Conservation (phyloP, 805 yeast species). For the Hanseniaspora singularis region DNA sequence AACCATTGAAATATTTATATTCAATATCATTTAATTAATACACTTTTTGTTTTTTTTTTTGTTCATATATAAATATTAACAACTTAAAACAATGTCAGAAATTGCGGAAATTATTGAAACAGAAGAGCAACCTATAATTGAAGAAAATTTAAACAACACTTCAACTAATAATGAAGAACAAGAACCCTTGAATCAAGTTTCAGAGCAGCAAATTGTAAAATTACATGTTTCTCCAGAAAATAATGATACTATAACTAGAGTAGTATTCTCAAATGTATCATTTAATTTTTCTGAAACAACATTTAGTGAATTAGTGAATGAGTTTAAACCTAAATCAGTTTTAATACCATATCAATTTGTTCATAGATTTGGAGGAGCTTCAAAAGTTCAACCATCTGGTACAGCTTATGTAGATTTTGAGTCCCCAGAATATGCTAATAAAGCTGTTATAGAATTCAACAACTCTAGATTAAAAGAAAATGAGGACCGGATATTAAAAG, state of each 20-base stretch:
- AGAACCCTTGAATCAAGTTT: background rate
- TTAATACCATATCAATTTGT: constrained; percentile 46
- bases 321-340: constrained; percentile 34
- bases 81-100: too few relatives aligned
- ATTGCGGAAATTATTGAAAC: too few relatives aligned
- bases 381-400: constrained; percentile 42
- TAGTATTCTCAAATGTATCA: constrained; percentile 45
- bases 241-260: constrained; percentile 26
- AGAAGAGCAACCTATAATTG: background rate
- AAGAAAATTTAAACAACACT: background rate
- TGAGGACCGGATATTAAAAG: background rate
- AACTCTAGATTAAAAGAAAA: background rate
- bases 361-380: constrained; percentile 32
- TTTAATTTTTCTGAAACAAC: constrained; percentile 44
- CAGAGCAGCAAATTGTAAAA: background rate
- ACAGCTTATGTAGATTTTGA: constrained; percentile 76
- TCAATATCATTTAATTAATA: too few relatives aligned
- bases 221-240: background rate
- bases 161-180: background rate
- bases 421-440: constrained; percentile 46
- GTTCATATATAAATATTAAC: too few relatives aligned
- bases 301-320: constrained; percentile 34
- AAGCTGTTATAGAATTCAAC: constrained; percentile 38
- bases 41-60: too few relatives aligned
- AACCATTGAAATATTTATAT: too few relatives aligned